phyloP scores from a whole-genome alignment of 805 yeast species.

The Millerago galiae region DNA sequence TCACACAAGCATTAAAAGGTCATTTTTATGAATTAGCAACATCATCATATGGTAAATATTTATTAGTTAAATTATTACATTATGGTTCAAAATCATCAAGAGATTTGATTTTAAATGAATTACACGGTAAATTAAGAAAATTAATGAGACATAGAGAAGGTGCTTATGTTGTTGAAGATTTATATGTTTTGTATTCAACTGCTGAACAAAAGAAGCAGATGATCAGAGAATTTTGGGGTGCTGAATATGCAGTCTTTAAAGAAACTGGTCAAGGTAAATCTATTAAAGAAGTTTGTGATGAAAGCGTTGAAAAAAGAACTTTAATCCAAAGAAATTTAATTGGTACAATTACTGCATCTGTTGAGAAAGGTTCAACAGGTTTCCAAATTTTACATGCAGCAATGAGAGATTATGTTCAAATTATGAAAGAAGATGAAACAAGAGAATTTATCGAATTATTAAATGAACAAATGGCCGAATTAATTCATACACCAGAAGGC shows the following conservation, averaged over 20 bases:
- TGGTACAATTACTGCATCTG: constrained; percentile 83
- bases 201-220: constrained; percentile 82
- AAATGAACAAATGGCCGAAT: constrained; percentile 85
- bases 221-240: constrained; percentile 95
- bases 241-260: constrained; percentile 86
- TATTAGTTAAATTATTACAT: constrained; percentile 81
- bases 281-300: constrained; percentile 58
- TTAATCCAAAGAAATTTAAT: constrained; percentile 68
- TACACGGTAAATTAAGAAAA: constrained; percentile 87
- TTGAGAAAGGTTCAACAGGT: constrained; percentile 93
- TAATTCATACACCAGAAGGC: constrained; percentile 94
- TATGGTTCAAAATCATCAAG: constrained; percentile 85
- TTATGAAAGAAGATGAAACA: constrained; percentile 63
- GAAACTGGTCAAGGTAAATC: constrained; percentile 61
- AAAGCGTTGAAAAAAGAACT: constrained; percentile 70
- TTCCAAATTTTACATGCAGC: constrained; percentile 95
- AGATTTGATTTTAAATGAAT: constrained; percentile 67
- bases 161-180: constrained; percentile 94
- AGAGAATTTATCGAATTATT: constrained; percentile 78
- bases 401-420: constrained; percentile 79
- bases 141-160: constrained; percentile 97
- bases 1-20: constrained; percentile 66
- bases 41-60: constrained; percentile 88
- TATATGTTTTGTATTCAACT: constrained; percentile 77
- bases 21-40: constrained; percentile 78